Evolutionary conservation across 2,329 filamentous ascomycete genomes (phyloP).

Genomic region (Exophiala spinifera): DNA sequence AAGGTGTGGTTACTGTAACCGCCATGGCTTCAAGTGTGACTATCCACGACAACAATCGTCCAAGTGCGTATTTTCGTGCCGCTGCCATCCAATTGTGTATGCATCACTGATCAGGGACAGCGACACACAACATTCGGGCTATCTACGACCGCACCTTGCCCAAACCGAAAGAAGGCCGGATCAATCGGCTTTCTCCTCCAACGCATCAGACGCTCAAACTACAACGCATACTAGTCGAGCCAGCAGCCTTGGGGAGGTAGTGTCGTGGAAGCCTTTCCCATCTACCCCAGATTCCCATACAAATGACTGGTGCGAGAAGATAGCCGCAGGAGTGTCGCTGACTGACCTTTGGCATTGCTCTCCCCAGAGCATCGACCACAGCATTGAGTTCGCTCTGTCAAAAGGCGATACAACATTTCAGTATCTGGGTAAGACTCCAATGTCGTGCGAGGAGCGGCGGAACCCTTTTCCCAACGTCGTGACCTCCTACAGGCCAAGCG

Average conservation of each 20-base stretch:
- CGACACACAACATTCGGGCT: background rate
- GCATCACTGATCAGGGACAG: background rate
- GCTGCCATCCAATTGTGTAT: background rate
- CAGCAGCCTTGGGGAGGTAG: background rate
- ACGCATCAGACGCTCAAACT: background rate
- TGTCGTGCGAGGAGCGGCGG: slow-evolving; percentile 1
- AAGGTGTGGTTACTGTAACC: background rate
- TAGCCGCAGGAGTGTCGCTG: background rate
- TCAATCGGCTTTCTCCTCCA: background rate
- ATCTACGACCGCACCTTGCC: background rate
- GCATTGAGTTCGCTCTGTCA: background rate
- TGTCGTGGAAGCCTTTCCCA: background rate
- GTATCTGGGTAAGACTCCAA: background rate
- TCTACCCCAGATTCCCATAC: background rate
- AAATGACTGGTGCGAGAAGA: background rate
- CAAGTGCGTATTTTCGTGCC: background rate
- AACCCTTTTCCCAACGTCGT: background rate
- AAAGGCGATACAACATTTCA: background rate
- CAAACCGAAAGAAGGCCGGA: background rate
- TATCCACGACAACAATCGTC: background rate
- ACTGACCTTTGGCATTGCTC: background rate
- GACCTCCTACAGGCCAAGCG: background rate
- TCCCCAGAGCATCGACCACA: background rate
- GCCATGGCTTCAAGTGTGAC: slow-evolving; percentile 6
- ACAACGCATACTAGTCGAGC: background rate